These are phyloP conservation scores for Xenosphaeropsis pyriputrescens DNA, from an alignment of 2,329 filamentous ascomycete species.

Conservation along the genomic window DNA sequence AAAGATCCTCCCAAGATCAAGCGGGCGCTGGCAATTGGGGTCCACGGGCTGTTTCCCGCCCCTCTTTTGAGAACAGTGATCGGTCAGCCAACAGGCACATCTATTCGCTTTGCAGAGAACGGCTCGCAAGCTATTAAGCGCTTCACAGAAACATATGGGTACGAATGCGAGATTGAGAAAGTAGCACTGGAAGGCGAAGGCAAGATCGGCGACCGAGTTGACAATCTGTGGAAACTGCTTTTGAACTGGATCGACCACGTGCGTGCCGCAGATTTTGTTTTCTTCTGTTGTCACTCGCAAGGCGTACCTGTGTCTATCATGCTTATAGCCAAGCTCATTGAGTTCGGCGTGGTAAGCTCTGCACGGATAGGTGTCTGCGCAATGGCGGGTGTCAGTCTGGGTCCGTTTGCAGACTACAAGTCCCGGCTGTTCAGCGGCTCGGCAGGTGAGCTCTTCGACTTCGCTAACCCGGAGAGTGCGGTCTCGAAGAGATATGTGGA, in stretches of 20 bases:
- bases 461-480: conserved; percentile 65
- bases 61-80: conserved; percentile 78
- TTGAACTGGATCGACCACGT: conserved; percentile 93
- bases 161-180: conserved; percentile 77
- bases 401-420: conserved; percentile 85
- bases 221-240: conserved; percentile 85
- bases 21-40: conserved; percentile 81
- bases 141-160: conserved; percentile 66
- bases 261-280: conserved; percentile 71
- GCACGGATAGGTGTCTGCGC: conserved; percentile 76
- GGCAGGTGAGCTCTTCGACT: conserved; percentile 90
- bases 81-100: conserved; percentile 90
- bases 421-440: conserved; percentile 80
- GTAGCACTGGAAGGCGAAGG: conserved; percentile 92
- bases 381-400: conserved; percentile 83
- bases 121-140: conserved; percentile 70
- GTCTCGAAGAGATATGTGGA: conserved; percentile 72
- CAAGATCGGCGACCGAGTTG: conserved; percentile 76
- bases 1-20: conserved; percentile 59
- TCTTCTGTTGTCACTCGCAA: conserved; percentile 91
- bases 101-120: conserved; percentile 80
- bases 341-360: conserved; percentile 68
- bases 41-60: conserved; percentile 89
- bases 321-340: conserved; percentile 82
- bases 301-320: conserved; percentile 90